phyloP scores from a whole-genome alignment of 306 rosid genomes.

The Hippophae rhamnoides region DNA sequence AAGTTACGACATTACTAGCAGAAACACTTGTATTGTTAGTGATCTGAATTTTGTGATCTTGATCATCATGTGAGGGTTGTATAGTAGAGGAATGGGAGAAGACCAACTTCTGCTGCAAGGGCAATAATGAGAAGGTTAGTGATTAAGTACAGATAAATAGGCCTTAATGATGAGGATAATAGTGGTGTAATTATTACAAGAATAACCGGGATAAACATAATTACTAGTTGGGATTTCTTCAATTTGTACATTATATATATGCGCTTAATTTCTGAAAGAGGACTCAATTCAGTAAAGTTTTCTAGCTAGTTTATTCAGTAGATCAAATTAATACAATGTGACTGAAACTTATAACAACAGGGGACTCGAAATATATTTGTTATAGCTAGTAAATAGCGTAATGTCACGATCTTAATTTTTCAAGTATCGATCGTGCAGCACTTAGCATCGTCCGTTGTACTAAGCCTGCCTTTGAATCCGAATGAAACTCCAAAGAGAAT shows the following conservation, averaged over 20 bases:
- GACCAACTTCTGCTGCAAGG: constrained; percentile 73
- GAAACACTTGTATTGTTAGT: constrained; percentile 11
- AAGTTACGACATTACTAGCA: constrained; percentile 8
- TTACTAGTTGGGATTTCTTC: constrained; percentile 44
- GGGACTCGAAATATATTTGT: too few relatives aligned
- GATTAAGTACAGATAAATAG: constrained; percentile 53
- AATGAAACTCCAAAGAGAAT: too few relatives aligned
- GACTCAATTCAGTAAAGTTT: too few relatives aligned
- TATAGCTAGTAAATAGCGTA: too few relatives aligned
- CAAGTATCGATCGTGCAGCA: too few relatives aligned
- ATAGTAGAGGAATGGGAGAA: constrained; percentile 37
- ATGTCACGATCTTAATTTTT: too few relatives aligned
- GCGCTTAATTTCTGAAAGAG: too few relatives aligned
- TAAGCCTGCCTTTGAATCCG: too few relatives aligned
- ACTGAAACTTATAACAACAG: too few relatives aligned
- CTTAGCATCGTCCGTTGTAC: too few relatives aligned
- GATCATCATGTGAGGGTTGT: constrained; percentile 29
- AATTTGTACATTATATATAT: constrained; percentile 24
- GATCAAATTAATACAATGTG: too few relatives aligned
- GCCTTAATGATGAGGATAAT: constrained; percentile 47
- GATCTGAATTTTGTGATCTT: background rate
- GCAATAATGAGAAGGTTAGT: constrained; percentile 53
- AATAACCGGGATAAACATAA: constrained; percentile 32
- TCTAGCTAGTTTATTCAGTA: too few relatives aligned
- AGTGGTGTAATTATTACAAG: constrained; percentile 59